Evolutionary conservation across 1,139 yeast genomes (phyloP).

Genomic region (Debaryomycetaceae sp.): DNA sequence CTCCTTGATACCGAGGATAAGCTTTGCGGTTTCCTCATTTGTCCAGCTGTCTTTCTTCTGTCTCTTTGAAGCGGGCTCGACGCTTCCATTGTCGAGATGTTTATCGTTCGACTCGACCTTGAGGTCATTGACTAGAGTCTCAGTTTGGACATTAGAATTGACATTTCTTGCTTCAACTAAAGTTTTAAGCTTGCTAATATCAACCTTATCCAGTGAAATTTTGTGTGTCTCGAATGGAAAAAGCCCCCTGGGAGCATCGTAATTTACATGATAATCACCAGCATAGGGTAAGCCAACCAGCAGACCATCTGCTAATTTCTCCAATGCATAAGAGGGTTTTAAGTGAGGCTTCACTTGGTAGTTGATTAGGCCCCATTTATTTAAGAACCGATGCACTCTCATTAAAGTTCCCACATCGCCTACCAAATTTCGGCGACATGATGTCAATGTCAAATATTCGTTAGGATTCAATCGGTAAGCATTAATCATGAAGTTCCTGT

Average conservation of each 20-base stretch:
- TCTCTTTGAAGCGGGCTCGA: constrained; percentile 22
- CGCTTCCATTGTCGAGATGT: neutral
- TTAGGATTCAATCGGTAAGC: constrained; percentile 89
- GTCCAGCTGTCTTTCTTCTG: constrained; percentile 56
- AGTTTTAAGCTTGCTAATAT: constrained; percentile 53
- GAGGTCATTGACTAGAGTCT: constrained; percentile 12
- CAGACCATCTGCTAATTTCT: constrained; percentile 50
- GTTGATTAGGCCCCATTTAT: constrained; percentile 95
- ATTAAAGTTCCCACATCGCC: constrained; percentile 95
- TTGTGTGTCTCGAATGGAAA: constrained; percentile 88
- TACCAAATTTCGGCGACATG: constrained; percentile 88
- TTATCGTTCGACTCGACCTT: neutral
- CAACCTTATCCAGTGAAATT: constrained; percentile 51
- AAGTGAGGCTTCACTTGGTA: constrained; percentile 80
- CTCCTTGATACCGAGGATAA: constrained; percentile 61
- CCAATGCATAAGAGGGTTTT: constrained; percentile 61
- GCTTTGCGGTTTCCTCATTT: constrained; percentile 51
- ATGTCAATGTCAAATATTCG: constrained; percentile 89
- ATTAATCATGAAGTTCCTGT: constrained; percentile 91
- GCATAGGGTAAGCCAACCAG: constrained; percentile 57
- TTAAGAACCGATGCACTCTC: constrained; percentile 85
- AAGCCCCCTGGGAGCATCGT: constrained; percentile 91
- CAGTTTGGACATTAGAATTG: neutral
- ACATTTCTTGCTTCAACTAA: constrained; percentile 24
- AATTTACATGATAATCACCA: constrained; percentile 63